A percentile compares a stretch with the other conserved stretches of the same genome.
Conservation (phyloP, 768 basidiomycete genomes). For the Panaeolus cyanescens region DNA sequence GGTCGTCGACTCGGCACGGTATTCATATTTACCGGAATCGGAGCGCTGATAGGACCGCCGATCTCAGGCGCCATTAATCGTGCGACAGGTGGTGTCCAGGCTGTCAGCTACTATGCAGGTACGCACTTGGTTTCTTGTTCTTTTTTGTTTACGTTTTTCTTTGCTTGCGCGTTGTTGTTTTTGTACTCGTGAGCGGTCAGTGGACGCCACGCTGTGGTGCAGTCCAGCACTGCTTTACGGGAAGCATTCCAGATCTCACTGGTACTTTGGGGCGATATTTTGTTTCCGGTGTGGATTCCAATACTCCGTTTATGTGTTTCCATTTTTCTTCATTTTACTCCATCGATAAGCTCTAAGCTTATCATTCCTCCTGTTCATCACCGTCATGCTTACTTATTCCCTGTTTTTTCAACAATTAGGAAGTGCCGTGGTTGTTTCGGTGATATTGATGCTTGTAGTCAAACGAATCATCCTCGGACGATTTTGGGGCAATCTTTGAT, state of each 20-base stretch:
- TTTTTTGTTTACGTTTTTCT: neutral
- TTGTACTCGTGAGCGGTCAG: too few species aligned
- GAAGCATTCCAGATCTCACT: neutral
- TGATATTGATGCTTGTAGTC: neutral
- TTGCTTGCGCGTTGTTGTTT: neutral
- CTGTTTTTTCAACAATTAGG: neutral
- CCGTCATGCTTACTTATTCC: neutral
- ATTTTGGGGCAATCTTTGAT: neutral
- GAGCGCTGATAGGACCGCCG: slow-evolving; percentile 60
- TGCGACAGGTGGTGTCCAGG: slow-evolving; percentile 44
- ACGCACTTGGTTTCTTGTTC: neutral
- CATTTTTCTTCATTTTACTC: too few species aligned
- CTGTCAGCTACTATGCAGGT: slow-evolving; percentile 56
- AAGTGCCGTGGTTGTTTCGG: neutral
- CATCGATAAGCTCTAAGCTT: too few species aligned
- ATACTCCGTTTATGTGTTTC: neutral
- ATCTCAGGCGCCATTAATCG: slow-evolving; percentile 61
- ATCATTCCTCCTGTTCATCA: too few species aligned
- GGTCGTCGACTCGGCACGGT: slow-evolving; percentile 60
- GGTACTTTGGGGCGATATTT: neutral
- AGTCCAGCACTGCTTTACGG: neutral
- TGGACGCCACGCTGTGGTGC: neutral
- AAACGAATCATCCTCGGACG: neutral
- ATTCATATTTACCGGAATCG: slow-evolving; percentile 51
- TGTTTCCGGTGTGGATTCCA: neutral